phyloP scores from a whole-genome alignment of 2,329 filamentous ascomycete species.

The Beauveria rudraprayagi region DNA sequence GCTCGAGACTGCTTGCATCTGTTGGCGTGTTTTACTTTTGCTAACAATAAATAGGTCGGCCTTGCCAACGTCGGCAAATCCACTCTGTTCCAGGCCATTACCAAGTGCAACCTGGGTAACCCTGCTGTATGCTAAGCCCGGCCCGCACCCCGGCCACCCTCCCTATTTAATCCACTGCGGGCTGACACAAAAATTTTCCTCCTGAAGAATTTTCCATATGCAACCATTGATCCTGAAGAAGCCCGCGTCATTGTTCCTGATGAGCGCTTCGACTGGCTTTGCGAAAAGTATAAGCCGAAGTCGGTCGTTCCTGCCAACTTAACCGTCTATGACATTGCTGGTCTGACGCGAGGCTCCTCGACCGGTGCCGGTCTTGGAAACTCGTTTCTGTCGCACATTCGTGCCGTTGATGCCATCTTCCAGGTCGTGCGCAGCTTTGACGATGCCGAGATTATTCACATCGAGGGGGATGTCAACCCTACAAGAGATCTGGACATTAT shows the following conservation, averaged over 20 bases:
- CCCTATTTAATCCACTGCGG: conserved; percentile 15
- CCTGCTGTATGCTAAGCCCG: conserved; percentile 62
- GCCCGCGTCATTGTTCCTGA: conserved; percentile 95
- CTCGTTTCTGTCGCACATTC: conserved; percentile 96
- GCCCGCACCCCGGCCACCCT: not conserved
- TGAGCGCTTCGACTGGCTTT: conserved; percentile 91
- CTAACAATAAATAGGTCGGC: conserved; percentile 59
- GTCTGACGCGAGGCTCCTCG: conserved; percentile 89
- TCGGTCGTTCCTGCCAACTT: conserved; percentile 93
- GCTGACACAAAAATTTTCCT: conserved; percentile 28
- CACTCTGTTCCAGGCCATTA: conserved; percentile 98
- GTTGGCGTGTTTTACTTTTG: not conserved
- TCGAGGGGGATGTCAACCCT: conserved; percentile 97
- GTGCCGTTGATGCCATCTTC: conserved; percentile 96
- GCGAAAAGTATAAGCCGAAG: conserved; percentile 95
- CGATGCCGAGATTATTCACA: conserved; percentile 98
- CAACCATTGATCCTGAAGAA: conserved; percentile 98
- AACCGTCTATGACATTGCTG: conserved; percentile 97
- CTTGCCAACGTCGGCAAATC: conserved; percentile 99
- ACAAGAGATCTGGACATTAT: conserved; percentile 93
- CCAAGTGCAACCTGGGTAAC: conserved; percentile 94
- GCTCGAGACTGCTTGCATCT: not conserved
- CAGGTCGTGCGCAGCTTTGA: conserved; percentile 96
- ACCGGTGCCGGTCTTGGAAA: conserved; percentile 97
- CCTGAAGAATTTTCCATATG: conserved; percentile 87